Conservation (phyloP, 805 yeast species). For the Brettanomyces sp. region DNA sequence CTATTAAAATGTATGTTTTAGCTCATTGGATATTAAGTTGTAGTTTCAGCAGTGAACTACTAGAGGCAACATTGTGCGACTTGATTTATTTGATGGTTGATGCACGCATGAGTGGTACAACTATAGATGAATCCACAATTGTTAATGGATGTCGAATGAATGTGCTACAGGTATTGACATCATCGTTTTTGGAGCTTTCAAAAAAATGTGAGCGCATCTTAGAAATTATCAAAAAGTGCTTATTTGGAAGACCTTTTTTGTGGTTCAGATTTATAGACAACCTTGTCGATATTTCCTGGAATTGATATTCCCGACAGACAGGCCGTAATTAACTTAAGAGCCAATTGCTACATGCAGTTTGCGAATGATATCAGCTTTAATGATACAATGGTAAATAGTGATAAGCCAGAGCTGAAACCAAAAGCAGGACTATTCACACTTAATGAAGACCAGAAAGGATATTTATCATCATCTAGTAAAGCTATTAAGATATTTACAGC, state of each 20-base stretch:
- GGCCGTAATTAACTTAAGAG: not conserved
- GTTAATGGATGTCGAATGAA: not conserved
- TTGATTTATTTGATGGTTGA: not conserved
- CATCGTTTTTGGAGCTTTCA: not conserved
- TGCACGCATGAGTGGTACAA: not conserved
- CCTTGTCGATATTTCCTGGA: not conserved
- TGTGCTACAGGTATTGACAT: not conserved
- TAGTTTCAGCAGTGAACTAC: not conserved
- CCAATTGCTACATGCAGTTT: not conserved
- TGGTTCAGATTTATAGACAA: conserved; percentile 8
- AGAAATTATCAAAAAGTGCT: not conserved
- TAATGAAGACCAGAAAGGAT: not conserved
- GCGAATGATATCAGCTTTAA: not conserved
- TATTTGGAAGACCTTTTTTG: conserved; percentile 1
- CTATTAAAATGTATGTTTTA: not conserved
- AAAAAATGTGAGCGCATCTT: not conserved
- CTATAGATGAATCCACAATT: not conserved
- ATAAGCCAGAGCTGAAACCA: not conserved
- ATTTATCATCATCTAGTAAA: not conserved
- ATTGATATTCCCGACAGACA: not conserved
- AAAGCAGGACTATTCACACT: no score
- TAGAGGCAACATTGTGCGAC: not conserved
- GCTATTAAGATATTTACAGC: not conserved
- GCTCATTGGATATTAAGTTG: not conserved
- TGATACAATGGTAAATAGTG: not conserved